phyloP scores from a whole-genome alignment of 2,329 filamentous ascomycete species.

The Alternaria hordeiaustralica region DNA sequence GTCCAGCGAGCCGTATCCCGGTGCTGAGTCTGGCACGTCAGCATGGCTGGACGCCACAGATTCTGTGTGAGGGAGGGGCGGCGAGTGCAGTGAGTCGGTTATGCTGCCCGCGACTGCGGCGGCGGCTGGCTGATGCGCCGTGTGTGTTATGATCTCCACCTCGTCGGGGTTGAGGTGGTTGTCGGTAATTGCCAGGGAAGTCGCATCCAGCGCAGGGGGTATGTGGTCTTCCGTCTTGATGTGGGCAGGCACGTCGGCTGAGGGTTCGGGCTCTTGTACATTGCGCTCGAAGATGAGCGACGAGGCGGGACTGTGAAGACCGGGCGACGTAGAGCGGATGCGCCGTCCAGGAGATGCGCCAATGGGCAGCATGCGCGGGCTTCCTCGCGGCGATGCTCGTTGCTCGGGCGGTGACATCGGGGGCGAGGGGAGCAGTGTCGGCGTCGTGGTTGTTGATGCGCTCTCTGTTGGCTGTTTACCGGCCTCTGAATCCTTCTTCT shows the following conservation, averaged over 20 bases:
- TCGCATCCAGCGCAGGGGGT: conserved; percentile 87
- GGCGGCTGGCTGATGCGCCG: conserved; percentile 79
- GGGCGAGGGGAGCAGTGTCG: conserved; percentile 40
- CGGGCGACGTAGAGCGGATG: conserved; percentile 72
- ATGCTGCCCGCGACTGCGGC: conserved; percentile 61
- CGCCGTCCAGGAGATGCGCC: conserved; percentile 68
- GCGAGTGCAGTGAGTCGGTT: conserved; percentile 44
- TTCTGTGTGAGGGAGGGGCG: conserved; percentile 42
- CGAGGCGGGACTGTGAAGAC: conserved; percentile 79
- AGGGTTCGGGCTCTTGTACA: conserved; percentile 81
- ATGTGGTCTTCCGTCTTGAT: conserved; percentile 96
- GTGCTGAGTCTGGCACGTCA: conserved; percentile 57
- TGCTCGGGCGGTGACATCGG: conserved; percentile 39
- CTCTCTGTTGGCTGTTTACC: conserved; percentile 17
- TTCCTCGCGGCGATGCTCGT: conserved; percentile 44
- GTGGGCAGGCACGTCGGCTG: conserved; percentile 88
- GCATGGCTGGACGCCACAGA: conserved; percentile 28
- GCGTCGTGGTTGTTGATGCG: conserved; percentile 21
- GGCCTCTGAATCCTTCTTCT: conserved; percentile 40
- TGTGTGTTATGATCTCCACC: conserved; percentile 91
- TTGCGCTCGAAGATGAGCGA: conserved; percentile 89
- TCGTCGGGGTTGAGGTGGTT: conserved; percentile 81
- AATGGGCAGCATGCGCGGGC: conserved; percentile 44
- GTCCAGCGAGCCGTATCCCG: conserved; percentile 78
- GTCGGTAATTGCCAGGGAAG: conserved; percentile 90